A percentile compares a stretch with the other conserved stretches of the same genome.
phyloP scores from a whole-genome alignment of 768 basidiomycete species.

The Favolaschia claudopus region DNA sequence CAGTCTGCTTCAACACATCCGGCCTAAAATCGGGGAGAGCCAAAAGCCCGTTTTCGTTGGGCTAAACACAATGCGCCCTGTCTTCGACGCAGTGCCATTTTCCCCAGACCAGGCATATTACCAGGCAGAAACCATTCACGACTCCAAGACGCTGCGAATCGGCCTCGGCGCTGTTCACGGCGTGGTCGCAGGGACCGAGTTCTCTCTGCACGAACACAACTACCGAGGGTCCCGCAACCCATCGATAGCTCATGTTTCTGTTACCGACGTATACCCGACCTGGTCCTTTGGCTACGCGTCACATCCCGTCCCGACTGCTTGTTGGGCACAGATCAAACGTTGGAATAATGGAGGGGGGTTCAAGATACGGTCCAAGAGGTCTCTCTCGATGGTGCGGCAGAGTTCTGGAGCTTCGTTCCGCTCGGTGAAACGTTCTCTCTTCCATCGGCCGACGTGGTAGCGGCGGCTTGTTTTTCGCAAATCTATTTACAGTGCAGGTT shows the following conservation, averaged over 20 bases:
- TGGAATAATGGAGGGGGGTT: slow-evolving; percentile 67
- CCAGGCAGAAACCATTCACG: slow-evolving; percentile 48
- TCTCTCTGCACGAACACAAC: slow-evolving; percentile 70
- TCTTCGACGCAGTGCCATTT: slow-evolving; percentile 69
- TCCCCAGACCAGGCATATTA: slow-evolving; percentile 55
- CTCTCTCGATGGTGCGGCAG: background rate
- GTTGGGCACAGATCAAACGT: slow-evolving; percentile 58
- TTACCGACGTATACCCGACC: slow-evolving; percentile 61
- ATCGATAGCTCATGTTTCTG: slow-evolving; percentile 56
- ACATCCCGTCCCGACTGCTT: slow-evolving; percentile 40
- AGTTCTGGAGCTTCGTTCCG: slow-evolving; percentile 6
- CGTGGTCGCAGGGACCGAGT: slow-evolving; percentile 66
- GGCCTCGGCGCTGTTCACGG: slow-evolving; percentile 70
- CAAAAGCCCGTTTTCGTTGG: slow-evolving; percentile 64
- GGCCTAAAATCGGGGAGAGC: slow-evolving; percentile 43
- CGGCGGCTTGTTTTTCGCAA: too few relatives aligned
- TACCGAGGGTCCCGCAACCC: slow-evolving; percentile 65
- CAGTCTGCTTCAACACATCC: slow-evolving; percentile 55
- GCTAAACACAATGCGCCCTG: slow-evolving; percentile 50
- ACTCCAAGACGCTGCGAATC: slow-evolving; percentile 50
- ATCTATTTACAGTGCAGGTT: too few relatives aligned
- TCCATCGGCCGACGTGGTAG: slow-evolving; percentile 3
- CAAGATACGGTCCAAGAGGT: slow-evolving; percentile 31
- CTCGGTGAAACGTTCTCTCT: slow-evolving; percentile 7
- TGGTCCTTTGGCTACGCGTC: slow-evolving; percentile 62